phyloP scores from a whole-genome alignment of 495 filamentous ascomycete species.

The Aeminium ludgeri region DNA sequence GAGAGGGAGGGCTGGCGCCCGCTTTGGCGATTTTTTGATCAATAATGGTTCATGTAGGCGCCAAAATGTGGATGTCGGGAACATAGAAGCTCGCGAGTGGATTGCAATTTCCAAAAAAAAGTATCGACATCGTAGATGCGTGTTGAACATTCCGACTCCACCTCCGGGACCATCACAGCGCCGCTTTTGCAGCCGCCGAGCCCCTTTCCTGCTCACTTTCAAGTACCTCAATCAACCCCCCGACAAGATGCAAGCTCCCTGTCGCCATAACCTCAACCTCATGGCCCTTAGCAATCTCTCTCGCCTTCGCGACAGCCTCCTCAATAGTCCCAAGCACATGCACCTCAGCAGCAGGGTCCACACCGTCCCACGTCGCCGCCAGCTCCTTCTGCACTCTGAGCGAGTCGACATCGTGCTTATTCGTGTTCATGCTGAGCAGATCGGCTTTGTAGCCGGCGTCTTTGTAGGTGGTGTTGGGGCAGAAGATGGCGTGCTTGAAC shows the following conservation, averaged over 20 bases:
- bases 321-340: constrained; percentile 64
- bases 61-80: no score
- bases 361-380: constrained; percentile 49
- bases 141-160: no score
- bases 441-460: constrained; percentile 54
- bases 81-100: no score
- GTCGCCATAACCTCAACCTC: constrained; percentile 41
- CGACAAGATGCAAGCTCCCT: constrained; percentile 79
- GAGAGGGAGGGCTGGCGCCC: no score
- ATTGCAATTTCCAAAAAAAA: not conserved
- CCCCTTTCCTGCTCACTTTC: constrained; percentile 28
- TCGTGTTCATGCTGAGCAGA: constrained; percentile 59
- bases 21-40: no score
- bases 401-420: constrained; percentile 45
- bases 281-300: constrained; percentile 30
- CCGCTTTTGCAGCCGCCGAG: not conserved
- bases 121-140: no score
- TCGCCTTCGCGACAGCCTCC: constrained; percentile 58
- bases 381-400: constrained; percentile 61
- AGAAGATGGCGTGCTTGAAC: constrained; percentile 76
- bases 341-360: constrained; percentile 45
- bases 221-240: constrained; percentile 60
- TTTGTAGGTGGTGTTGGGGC: constrained; percentile 69
- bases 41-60: no score
- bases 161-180: not conserved